These are phyloP conservation scores for Monilinia laxa DNA, from an alignment of 2,329 filamentous ascomycete genomes.

Conservation along the genomic window DNA sequence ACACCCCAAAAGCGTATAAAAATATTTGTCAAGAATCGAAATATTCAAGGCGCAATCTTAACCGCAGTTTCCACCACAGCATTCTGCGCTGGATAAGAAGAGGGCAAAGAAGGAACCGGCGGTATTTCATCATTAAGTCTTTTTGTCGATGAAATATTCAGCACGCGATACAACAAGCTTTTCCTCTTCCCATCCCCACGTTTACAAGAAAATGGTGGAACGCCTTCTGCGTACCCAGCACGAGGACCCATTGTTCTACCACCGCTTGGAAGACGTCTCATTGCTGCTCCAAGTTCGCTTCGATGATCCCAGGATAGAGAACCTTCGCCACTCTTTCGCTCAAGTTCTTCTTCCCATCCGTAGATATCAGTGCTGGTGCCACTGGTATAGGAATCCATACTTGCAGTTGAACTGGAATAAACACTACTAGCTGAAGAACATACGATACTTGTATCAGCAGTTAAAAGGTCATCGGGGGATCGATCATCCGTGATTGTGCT, in stretches of 20 bases:
- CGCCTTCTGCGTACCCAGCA: constrained; percentile 4
- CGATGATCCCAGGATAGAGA: constrained; percentile 29
- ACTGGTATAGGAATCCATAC: constrained; percentile 37
- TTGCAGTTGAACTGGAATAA: constrained; percentile 36
- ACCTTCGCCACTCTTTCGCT: constrained; percentile 38
- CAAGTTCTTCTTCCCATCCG: constrained; percentile 55
- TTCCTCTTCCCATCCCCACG: constrained; percentile 33
- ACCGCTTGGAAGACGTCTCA: constrained; percentile 30
- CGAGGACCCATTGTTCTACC: constrained; percentile 31
- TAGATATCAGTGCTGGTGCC: constrained; percentile 47
- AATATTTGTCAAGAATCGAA: constrained; percentile 12
- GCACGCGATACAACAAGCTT: constrained; percentile 36
- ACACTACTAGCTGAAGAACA: constrained; percentile 41
- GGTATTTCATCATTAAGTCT: constrained; percentile 6
- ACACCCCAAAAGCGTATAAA: neutral
- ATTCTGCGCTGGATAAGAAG: neutral
- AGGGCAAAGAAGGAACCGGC: constrained; percentile 2
- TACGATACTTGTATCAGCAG: constrained; percentile 35
- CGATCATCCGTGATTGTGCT: constrained; percentile 34
- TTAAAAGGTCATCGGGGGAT: constrained; percentile 28
- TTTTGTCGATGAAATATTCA: constrained; percentile 30
- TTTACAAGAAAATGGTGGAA: constrained; percentile 25
- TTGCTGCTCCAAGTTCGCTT: constrained; percentile 21
- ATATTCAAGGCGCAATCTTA: neutral
- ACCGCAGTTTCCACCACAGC: neutral